Conservation (phyloP, 306 rosid genomes). For the Pyrus bretschneideri region DNA sequence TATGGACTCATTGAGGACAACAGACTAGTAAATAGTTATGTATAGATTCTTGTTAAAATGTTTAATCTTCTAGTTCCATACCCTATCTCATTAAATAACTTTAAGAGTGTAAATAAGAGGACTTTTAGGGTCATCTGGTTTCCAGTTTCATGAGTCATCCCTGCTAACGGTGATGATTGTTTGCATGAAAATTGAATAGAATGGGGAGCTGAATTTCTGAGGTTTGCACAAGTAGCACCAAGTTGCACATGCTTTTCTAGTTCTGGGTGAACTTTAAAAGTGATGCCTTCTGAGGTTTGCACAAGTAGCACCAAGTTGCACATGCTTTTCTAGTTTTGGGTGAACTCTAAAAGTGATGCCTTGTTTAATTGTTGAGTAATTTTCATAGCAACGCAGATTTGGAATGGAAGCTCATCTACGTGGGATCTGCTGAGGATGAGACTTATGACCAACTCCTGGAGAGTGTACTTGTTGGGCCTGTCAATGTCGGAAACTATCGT, state of each 20-base stretch:
- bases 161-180: neutral
- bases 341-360: no score
- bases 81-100: neutral
- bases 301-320: neutral
- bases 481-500: conserved; percentile 84
- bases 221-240: neutral
- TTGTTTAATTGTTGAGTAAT: no score
- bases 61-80: neutral
- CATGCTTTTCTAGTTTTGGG: neutral
- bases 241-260: neutral
- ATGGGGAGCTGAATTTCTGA: neutral
- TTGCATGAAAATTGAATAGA: neutral
- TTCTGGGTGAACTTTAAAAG: neutral
- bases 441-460: conserved; percentile 84
- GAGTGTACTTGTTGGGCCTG: conserved; percentile 92
- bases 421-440: conserved; percentile 91
- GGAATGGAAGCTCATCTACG: conserved; percentile 93
- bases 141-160: neutral
- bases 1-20: neutral
- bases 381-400: conserved; percentile 35
- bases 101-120: neutral
- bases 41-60: neutral
- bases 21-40: neutral
- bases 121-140: neutral
- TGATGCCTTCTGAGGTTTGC: neutral